A percentile compares a stretch with the other conserved stretches of the same genome.
Evolutionary conservation across 2,329 filamentous ascomycete species (phyloP).

Genomic region (Phialophora tarda): DNA sequence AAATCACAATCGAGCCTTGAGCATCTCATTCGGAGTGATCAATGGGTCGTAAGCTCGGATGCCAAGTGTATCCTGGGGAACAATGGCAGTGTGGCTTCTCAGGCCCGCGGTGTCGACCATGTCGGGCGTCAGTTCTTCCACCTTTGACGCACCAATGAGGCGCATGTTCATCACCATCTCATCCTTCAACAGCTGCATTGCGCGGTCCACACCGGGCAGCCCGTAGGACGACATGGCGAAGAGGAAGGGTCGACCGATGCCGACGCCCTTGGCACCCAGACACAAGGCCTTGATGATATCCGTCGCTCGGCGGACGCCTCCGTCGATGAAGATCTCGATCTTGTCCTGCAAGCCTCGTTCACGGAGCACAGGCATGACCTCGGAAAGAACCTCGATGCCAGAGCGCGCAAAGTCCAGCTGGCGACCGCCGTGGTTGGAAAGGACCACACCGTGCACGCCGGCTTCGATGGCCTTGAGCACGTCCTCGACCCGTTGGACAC

Average conservation of each 20-base stretch:
- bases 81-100: slow-evolving; percentile 61
- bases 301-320: slow-evolving; percentile 85
- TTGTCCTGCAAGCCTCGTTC: slow-evolving; percentile 73
- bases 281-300: slow-evolving; percentile 96
- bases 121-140: slow-evolving; percentile 79
- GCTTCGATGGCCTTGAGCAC: slow-evolving; percentile 83
- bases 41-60: slow-evolving; percentile 63
- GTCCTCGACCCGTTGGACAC: slow-evolving; percentile 94
- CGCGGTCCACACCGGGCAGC: slow-evolving; percentile 81
- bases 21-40: slow-evolving; percentile 56
- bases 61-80: slow-evolving; percentile 67
- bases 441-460: slow-evolving; percentile 85
- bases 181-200: slow-evolving; percentile 90
- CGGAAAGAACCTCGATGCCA: slow-evolving; percentile 85
- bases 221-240: slow-evolving; percentile 97
- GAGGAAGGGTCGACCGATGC: slow-evolving; percentile 91
- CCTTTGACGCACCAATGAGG: slow-evolving; percentile 76
- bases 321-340: slow-evolving; percentile 89
- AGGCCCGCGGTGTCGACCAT: slow-evolving; percentile 80
- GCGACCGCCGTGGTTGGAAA: slow-evolving; percentile 94
- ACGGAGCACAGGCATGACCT: slow-evolving; percentile 87
- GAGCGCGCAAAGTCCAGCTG: slow-evolving; percentile 92
- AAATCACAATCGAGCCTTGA: slow-evolving; percentile 49
- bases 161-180: slow-evolving; percentile 99
- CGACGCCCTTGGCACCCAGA: slow-evolving; percentile 87